Evolutionary conservation across 2,329 filamentous ascomycete species (phyloP), one percentile per base, ranked within the genome.

Genomic region (Neonectria punicea): DNA sequence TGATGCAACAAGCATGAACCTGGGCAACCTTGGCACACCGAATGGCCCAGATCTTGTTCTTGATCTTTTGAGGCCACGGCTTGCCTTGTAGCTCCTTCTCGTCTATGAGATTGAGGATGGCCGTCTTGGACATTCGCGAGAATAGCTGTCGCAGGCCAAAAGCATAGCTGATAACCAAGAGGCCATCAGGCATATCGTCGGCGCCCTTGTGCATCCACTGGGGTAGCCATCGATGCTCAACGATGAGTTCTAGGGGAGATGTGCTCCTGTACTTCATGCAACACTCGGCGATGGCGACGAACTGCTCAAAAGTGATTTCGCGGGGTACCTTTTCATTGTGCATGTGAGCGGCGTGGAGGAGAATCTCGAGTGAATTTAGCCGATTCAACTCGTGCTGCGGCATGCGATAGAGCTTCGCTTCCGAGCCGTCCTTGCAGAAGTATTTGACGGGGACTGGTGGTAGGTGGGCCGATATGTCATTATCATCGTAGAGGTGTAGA

Each of bases 331-430:
- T 75, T 7, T 82, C 77, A 50, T 80, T 80, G 61, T 85, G 84
- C 77, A 83, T 80, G 67, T 87, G 85, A 1, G 84, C 85, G 2
- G 85, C 86, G 61, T 86, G 80, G 2, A 87, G 75, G 1, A 87
- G 67, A 1, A 83, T 82, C 63, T 83, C 81, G 11, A 87, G 71
- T 0, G 81, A 77, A 3, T 76, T 71, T 2, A 81, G 61, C 2
- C 71, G 74, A 57, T 86, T 84, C 6, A 79, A 65, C 67, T 87
- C 85, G 30, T 79, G 71, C 68, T 87, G 85, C 2, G 85, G 84
- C 85, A 87, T 87, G 11, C 82, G 81, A 65, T 85, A 87, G 1
- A 87, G 69, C 66, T 76, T 82, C 2, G 81, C 81, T 66, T 82
- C 80, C 7, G 78, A 77, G 0, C 82, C 82, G 56, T 86, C 82